Percentiles rank a stretch among this genome's conserved stretches.
Evolutionary conservation across 495 filamentous ascomycete genomes (phyloP).

Genomic region (Daldinia bambusicola): DNA sequence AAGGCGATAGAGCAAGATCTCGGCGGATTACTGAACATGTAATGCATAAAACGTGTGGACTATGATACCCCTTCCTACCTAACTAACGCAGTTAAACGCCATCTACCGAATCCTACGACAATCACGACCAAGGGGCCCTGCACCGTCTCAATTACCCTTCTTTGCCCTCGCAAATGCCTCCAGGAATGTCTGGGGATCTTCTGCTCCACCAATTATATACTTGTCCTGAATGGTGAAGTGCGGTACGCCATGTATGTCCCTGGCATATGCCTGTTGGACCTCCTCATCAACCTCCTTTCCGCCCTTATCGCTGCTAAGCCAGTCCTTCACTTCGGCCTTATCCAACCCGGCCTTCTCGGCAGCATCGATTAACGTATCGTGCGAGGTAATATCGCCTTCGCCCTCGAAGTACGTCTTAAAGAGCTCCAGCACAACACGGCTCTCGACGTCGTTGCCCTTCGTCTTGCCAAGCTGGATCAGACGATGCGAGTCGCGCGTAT

Average conservation of each 20-base stretch:
- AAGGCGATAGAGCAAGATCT: slow-evolving; percentile 84
- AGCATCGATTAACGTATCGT: slow-evolving; percentile 66
- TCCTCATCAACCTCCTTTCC: slow-evolving; percentile 76
- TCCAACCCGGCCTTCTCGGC: slow-evolving; percentile 71
- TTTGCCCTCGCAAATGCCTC: slow-evolving; percentile 63
- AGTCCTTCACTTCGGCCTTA: slow-evolving; percentile 65
- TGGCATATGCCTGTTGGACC: slow-evolving; percentile 59
- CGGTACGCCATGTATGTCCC: slow-evolving; percentile 74
- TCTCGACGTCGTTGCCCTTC: slow-evolving; percentile 66
- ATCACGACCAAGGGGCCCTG: background rate
- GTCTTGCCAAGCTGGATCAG: slow-evolving; percentile 73
- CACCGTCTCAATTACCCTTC: slow-evolving; percentile 29
- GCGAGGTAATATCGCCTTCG: slow-evolving; percentile 77
- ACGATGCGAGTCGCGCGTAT: slow-evolving; percentile 79
- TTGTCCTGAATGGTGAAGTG: slow-evolving; percentile 73
- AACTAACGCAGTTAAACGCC: slow-evolving; percentile 30
- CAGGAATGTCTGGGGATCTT: slow-evolving; percentile 66
- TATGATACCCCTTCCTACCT: slow-evolving; percentile 37
- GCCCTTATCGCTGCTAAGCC: slow-evolving; percentile 70
- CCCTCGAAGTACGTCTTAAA: slow-evolving; percentile 80
- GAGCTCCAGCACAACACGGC: slow-evolving; percentile 72
- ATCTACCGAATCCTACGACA: slow-evolving; percentile 1
- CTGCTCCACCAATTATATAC: slow-evolving; percentile 70
- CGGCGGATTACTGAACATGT: slow-evolving; percentile 66
- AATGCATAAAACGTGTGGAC: slow-evolving; percentile 6